Evolutionary conservation across 257 asterid genomes (phyloP).

Genomic region (Solanum phureja): DNA sequence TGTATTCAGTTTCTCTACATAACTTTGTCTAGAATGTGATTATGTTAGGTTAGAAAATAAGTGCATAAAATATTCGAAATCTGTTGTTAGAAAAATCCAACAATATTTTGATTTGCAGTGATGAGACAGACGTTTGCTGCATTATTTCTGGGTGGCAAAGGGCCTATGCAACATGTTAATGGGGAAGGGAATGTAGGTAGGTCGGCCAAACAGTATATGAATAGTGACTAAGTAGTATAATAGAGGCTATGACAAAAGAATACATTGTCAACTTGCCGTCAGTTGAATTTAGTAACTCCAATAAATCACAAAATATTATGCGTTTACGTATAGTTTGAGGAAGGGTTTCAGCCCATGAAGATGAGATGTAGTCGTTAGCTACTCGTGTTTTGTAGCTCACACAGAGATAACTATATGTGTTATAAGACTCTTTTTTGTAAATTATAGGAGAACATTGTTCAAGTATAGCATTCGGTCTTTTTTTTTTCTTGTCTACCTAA

Average conservation of each 20-base stretch:
- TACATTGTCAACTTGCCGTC: background rate
- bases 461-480: background rate
- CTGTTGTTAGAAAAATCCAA: background rate
- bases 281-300: background rate
- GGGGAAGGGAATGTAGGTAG: background rate
- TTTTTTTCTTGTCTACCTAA: background rate
- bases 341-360: background rate
- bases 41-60: background rate
- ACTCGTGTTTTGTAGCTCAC: background rate
- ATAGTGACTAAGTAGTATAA: background rate
- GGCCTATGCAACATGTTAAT: background rate
- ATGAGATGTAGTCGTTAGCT: background rate
- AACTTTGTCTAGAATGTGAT: background rate
- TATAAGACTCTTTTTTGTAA: background rate
- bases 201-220: background rate
- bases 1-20: background rate
- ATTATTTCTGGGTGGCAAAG: background rate
- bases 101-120: background rate
- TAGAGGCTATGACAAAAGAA: background rate
- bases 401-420: background rate
- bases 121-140: background rate
- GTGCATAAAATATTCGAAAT: background rate
- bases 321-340: background rate
- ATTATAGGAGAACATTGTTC: background rate
- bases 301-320: background rate